Evolutionary conservation across 1,284 basidiomycete genomes (phyloP).

Genomic region (Cutaneotrichosporon sp.): DNA sequence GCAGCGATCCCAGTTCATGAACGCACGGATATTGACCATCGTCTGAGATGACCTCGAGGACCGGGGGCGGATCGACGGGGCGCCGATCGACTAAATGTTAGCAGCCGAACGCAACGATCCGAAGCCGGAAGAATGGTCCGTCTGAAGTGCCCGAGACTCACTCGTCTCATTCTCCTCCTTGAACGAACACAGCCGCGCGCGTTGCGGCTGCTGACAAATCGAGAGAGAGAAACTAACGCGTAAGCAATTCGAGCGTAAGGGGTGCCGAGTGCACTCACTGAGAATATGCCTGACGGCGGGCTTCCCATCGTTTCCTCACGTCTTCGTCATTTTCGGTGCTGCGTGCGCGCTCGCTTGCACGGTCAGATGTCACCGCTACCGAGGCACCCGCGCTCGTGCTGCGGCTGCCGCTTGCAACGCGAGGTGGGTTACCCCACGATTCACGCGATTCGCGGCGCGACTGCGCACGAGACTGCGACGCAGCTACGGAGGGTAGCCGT

Average conservation of each 20-base stretch:
- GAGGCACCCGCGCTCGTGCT: slow-evolving; percentile 2
- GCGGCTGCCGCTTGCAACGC: slow-evolving; percentile 5
- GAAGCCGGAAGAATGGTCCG: background rate
- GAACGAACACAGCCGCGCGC: slow-evolving; percentile 53
- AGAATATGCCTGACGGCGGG: slow-evolving; percentile 9
- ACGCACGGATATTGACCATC: slow-evolving; percentile 24
- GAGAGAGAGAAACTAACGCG: slow-evolving; percentile 23
- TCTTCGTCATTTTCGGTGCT: slow-evolving; percentile 16
- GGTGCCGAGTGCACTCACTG: slow-evolving; percentile 3
- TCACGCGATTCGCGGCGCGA: slow-evolving; percentile 1
- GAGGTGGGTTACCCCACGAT: slow-evolving; percentile 3
- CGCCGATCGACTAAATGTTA: slow-evolving; percentile 44
- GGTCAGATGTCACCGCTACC: background rate
- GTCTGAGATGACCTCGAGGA: slow-evolving; percentile 42
- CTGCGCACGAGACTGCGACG: background rate
- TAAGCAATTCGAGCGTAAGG: background rate
- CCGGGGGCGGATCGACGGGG: slow-evolving; percentile 54
- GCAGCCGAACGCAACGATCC: background rate
- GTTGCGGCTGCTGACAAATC: slow-evolving; percentile 51
- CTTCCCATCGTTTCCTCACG: slow-evolving; percentile 12
- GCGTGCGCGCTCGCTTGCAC: background rate
- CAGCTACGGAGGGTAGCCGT: background rate
- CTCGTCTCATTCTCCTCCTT: slow-evolving; percentile 56
- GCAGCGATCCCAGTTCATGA: background rate
- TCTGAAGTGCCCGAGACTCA: slow-evolving; percentile 29